These are phyloP conservation scores for Vaccinium macrocarpon DNA, from an alignment of 148 eudicot genomes.

Conservation along the genomic window DNA sequence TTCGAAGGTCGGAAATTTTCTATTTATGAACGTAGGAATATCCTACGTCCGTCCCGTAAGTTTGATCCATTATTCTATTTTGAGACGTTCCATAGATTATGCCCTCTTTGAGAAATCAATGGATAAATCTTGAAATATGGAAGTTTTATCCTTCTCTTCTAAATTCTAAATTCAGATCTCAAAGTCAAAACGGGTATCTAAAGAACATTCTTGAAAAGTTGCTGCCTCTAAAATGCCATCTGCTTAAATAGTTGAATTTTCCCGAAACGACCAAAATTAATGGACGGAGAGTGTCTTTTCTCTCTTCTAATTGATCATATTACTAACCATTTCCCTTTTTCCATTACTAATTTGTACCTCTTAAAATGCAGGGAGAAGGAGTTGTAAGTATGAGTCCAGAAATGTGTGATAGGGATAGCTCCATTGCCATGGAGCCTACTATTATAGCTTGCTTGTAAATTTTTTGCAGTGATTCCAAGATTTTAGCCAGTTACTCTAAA, in stretches of 20 bases:
- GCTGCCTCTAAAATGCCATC: background rate
- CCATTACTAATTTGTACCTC: background rate
- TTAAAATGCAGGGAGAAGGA: conserved; percentile 54
- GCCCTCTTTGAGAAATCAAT: background rate
- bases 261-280: background rate
- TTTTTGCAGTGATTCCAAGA: background rate
- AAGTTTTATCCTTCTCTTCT: too few species aligned
- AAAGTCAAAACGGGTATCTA: too few species aligned
- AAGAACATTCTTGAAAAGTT: too few species aligned
- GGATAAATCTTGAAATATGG: background rate
- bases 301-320: background rate
- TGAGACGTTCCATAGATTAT: background rate
- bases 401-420: conserved; percentile 48
- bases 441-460: conserved; percentile 47
- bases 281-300: background rate
- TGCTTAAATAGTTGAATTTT: background rate
- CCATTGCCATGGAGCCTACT: conserved; percentile 56
- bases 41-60: background rate
- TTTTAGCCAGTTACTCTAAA: background rate
- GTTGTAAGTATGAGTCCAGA: conserved; percentile 40
- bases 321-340: background rate
- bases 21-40: background rate
- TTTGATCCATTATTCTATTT: background rate
- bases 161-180: too few species aligned
- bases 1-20: conserved; percentile 49